A percentile compares a stretch with the other conserved stretches of the same genome.
Conservation (phyloP, 768 basidiomycete species). For the Psilocybe azurescens region DNA sequence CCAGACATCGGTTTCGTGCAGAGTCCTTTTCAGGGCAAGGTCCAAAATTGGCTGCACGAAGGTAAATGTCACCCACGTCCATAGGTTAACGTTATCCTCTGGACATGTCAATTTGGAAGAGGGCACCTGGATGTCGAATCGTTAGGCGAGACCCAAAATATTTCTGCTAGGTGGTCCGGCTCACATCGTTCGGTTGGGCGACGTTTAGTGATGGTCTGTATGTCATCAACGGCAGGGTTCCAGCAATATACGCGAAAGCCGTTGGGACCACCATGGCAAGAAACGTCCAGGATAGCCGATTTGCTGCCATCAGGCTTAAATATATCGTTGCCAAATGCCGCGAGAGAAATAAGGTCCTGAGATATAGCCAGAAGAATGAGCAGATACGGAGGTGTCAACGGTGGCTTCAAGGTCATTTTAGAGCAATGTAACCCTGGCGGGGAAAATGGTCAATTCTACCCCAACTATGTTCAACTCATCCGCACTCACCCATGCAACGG, state of each 20-base stretch:
- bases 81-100: conserved; percentile 67
- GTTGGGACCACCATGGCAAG: conserved; percentile 39
- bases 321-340: conserved; percentile 39
- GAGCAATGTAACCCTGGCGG: conserved; percentile 48
- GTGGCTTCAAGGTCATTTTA: conserved; percentile 44
- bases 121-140: conserved; percentile 43
- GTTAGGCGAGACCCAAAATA: background rate
- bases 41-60: conserved; percentile 68
- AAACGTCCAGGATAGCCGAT: conserved; percentile 27
- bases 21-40: conserved; percentile 54
- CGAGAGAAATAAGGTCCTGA: conserved; percentile 40
- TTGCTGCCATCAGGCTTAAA: conserved; percentile 22
- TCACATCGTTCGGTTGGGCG: conserved; percentile 53
- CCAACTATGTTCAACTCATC: conserved; percentile 5
- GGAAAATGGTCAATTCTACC: background rate
- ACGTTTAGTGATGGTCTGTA: conserved; percentile 52
- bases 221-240: conserved; percentile 58
- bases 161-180: conserved; percentile 20
- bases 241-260: conserved; percentile 53
- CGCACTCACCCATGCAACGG: conserved; percentile 56
- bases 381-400: conserved; percentile 58
- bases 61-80: conserved; percentile 69
- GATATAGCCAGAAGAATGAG: conserved; percentile 38
- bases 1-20: conserved; percentile 63
- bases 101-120: conserved; percentile 57